Evolutionary conservation across 2,329 filamentous ascomycete species (phyloP), one percentile per base, ranked within the genome.

Genomic region (Cadophora sp.): DNA sequence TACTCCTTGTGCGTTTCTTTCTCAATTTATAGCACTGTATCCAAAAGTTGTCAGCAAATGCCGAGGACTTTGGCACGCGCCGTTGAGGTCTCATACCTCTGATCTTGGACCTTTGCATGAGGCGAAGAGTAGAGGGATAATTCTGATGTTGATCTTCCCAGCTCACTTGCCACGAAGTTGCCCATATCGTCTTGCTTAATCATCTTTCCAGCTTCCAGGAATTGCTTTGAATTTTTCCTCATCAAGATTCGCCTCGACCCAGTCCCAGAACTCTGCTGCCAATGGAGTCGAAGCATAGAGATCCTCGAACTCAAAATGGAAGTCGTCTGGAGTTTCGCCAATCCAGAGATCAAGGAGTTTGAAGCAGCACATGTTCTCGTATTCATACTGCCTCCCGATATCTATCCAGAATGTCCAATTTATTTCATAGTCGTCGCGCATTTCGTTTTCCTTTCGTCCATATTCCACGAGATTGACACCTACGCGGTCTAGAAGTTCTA

Each of bases 381-480:
- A 3, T 2, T 11, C 9, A 19, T 19, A 0, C 5, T 1, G 43
- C 4, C 9, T 4, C 50, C 12, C 9, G 11, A 31, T 31, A 3
- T 29, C 4, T 4, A 4, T 1, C 27, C 16, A 8, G 4, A 43
- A 40, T 3, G 14, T 27, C 56, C 56, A 59, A 1, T 24, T 19
- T 8, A 12, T 40, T 12, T 12, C 3, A 4, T 27, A 6, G 6
- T 19, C 27, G 1, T 59, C 22, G 56, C 34, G n/a, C 59, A 63
- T 56, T 6, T 58, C 40, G 26, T 55, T 64, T 53, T 64, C 65
- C 24, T 22, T 60, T 51, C 58, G 46, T 34, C 65, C 19, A 24
- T 67, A 64, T 46, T 64, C 37, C 24, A 51, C 59, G 2, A 64
- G 31, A 46, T 67, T 43, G 1, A 59, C n/a, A 5, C 61, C 61